Conservation (phyloP, 2,329 filamentous ascomycete genomes). For the Sordariomycetes sp. region DNA sequence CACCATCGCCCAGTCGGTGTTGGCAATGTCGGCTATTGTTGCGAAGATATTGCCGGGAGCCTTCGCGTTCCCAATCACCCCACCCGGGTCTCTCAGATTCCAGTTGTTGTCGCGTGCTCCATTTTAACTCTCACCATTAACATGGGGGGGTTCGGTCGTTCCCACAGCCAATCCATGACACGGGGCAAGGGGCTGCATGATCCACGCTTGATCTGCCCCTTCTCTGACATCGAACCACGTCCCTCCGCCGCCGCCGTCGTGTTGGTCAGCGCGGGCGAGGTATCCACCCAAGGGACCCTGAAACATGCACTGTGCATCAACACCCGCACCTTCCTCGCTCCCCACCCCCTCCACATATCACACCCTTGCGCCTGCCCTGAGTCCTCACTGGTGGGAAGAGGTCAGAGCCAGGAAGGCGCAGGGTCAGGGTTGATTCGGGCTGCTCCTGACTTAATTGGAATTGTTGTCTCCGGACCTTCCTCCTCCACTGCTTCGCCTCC, state of each 20-base stretch:
- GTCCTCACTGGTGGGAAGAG: not conserved
- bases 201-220: conserved; percentile 4
- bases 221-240: not conserved
- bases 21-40: not conserved
- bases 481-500: not conserved
- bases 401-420: not conserved
- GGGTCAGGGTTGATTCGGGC: not conserved
- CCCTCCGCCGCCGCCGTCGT: not conserved
- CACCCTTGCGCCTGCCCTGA: not conserved
- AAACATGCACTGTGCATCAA: conserved; percentile 4
- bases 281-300: not conserved
- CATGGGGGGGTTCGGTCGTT: too few relatives aligned
- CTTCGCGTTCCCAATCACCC: not conserved
- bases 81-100: too few relatives aligned
- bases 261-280: not conserved
- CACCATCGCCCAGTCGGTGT: not conserved
- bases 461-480: not conserved
- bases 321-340: conserved; percentile 1
- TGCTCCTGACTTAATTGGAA: not conserved
- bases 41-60: not conserved
- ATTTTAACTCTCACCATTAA: too few relatives aligned
- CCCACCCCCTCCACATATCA: not conserved
- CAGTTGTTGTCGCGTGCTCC: too few relatives aligned
- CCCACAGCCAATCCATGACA: too few relatives aligned
- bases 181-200: not conserved